Base-by-base conservation (phyloP, 495 filamentous ascomycete genomes). In the Aspergillus egyptiacus region DNA sequence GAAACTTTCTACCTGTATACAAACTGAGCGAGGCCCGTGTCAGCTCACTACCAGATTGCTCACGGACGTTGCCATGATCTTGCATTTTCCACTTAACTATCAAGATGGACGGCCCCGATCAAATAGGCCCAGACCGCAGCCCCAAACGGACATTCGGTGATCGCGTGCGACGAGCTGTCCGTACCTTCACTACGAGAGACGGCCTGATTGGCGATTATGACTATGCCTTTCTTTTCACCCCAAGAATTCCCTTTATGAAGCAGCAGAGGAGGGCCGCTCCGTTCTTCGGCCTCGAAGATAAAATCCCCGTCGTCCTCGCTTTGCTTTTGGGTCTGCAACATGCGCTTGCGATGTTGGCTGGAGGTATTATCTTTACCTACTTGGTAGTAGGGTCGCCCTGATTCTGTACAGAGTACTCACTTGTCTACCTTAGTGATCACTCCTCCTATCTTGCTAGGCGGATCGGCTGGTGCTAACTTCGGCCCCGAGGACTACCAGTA, bases 271-370 rank as follows among this genome's bases (percentile, higher is more conserved):
- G 73, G 52, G 71, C 77, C 2, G 80, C 85, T 5, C 89, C 90
- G 18, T 95, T 95, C 68, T 95, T 95, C 63, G 91, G 88, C 18
- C 80, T 95, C 14, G 76, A 95, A 51, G 88, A 94, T 62, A 73
- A 70, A 17, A 85, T 95, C 72, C 90, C 91, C 2, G 75, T 95
- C 10, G 53, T 94, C 2, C 67, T 96, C 25, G 87, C 85, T 8
- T 65, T 93, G 2, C 65, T 89, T 8, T 67, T 87, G 28, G 85
- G 85, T 8, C 76, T 87, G 50, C 85, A 89, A 57, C 85, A 89
- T 68, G 72, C 80, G 23, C 64, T 84, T 14, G 71, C 80, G 15
- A 85, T 86, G 83, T 61, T 86, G 65, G 82, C 79, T 43, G 80
- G 82, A 57, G 74, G 67, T 70, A 46, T 51, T 56, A 62, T 18